Base-by-base conservation (phyloP, 2,329 filamentous ascomycete species). In the Pseudonectria foliicola region DNA sequence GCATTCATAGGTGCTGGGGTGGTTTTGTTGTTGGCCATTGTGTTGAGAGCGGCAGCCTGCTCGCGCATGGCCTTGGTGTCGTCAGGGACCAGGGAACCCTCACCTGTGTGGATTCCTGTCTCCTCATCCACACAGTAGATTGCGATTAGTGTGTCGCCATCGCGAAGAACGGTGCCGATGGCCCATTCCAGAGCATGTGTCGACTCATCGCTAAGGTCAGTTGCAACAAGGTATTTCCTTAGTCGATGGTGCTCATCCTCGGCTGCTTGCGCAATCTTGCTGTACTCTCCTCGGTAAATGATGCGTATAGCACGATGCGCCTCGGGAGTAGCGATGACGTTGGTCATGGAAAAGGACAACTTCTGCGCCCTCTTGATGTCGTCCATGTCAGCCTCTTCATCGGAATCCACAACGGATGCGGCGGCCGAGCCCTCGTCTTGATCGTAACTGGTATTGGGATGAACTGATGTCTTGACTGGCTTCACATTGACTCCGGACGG, bases 131-230 rank as follows among this genome's bases (percentile, higher is more conserved):
- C 82, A 38, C 89, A 94, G 63, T 93, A 95, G 29, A 96, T 86
- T 3, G 87, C 88, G 42, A 95, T 80, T 25, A 98, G 71, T 0
- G 90, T 96, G 56, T 98, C 92, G 7, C 92, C 92, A 49, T 96
- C 89, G 31, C 92, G 77, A 21, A 98, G 70, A 6, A 96, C 88
- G 0, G 90, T 96, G 7, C 92, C 92, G 37, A 98, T 89, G 0
- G 90, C 92, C 92, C 92, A 98, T 59, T 98, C 92, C 23, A 98
- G 70, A 2, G 92, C 92, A 58, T 96, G 93, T 6, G 86, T 85
- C 4, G 90, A 89, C 63, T 98, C 92, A 25, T 92, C 85, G 48
- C 89, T 95, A 4, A 96, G 67, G 60, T 98, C 92, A 0, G 87
- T 95, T 3, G 92, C 90, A n/a, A 95, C 88, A 12, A 98, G 67